Evolutionary conservation across 768 basidiomycete genomes (phyloP).

Genomic region (Leccinum broughii): DNA sequence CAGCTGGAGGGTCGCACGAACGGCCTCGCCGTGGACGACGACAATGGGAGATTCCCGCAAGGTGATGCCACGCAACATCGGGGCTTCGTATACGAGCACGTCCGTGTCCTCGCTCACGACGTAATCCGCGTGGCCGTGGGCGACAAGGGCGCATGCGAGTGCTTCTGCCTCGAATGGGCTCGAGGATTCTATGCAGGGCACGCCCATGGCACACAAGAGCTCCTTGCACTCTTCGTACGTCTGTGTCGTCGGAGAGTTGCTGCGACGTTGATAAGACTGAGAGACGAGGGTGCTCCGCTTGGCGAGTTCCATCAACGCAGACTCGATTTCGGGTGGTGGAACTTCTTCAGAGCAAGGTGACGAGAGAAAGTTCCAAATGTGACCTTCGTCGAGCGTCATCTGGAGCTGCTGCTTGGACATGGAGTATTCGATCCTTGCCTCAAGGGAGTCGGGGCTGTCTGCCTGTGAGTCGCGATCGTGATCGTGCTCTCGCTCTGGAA

Average conservation of each 20-base stretch:
- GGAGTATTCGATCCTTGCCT: slow-evolving; percentile 42
- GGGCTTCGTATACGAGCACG: slow-evolving; percentile 79
- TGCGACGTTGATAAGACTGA: slow-evolving; percentile 65
- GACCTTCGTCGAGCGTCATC: slow-evolving; percentile 59
- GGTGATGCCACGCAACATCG: slow-evolving; percentile 78
- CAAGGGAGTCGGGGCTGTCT: slow-evolving; percentile 29
- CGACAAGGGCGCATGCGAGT: slow-evolving; percentile 74
- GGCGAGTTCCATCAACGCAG: slow-evolving; percentile 37
- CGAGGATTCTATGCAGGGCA: slow-evolving; percentile 67
- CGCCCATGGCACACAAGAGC: slow-evolving; percentile 77
- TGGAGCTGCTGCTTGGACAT: slow-evolving; percentile 66
- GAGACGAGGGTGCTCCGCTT: slow-evolving; percentile 57
- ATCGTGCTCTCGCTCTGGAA: slow-evolving; percentile 9
- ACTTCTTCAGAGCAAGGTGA: slow-evolving; percentile 8
- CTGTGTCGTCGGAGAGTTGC: slow-evolving; percentile 55
- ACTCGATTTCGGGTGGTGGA: slow-evolving; percentile 22
- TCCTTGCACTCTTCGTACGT: slow-evolving; percentile 73
- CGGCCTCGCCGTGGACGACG: slow-evolving; percentile 60
- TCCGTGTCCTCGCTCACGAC: slow-evolving; percentile 93
- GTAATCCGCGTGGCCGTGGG: slow-evolving; percentile 76
- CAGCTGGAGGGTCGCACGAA: slow-evolving; percentile 60
- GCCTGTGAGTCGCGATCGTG: slow-evolving; percentile 5
- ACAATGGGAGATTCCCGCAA: slow-evolving; percentile 57
- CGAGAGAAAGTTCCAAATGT: slow-evolving; percentile 53
- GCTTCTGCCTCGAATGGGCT: slow-evolving; percentile 85